Evolutionary conservation across 352 stramenopile genomes (phyloP).

Genomic region (Globisporangium uncinulatum): DNA sequence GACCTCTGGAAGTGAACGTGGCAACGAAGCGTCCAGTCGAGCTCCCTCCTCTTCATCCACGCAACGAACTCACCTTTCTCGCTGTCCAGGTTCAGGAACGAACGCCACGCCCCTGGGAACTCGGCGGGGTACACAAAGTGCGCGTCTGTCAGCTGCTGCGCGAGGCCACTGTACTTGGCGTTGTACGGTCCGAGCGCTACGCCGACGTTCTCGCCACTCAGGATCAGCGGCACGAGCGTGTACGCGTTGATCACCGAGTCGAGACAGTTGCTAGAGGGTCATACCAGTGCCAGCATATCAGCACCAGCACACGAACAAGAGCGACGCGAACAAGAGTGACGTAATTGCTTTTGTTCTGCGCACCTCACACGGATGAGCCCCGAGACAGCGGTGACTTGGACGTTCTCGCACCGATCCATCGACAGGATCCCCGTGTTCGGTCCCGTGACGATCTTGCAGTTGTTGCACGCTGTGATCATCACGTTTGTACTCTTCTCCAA

Average conservation of each 20-base stretch:
- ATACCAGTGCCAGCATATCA: not conserved
- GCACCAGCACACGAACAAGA: not conserved
- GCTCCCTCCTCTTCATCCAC: not conserved
- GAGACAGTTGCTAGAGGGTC: conserved; percentile 84
- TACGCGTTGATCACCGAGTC: conserved; percentile 92
- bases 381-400: conserved; percentile 82
- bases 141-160: conserved; percentile 54
- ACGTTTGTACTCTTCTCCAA: conserved; percentile 57
- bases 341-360: not conserved
- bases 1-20: not conserved
- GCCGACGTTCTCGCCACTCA: conserved; percentile 93
- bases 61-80: conserved; percentile 39
- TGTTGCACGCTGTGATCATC: conserved; percentile 91
- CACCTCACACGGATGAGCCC: conserved; percentile 86
- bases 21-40: not conserved
- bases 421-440: conserved; percentile 90
- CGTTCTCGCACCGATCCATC: conserved; percentile 93
- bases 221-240: conserved; percentile 86
- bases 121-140: conserved; percentile 46
- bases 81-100: conserved; percentile 63
- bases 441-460: conserved; percentile 95
- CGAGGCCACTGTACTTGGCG: conserved; percentile 90
- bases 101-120: conserved; percentile 50
- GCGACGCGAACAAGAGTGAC: too few relatives aligned
- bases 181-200: conserved; percentile 96